phyloP scores from a whole-genome alignment of 2,329 filamentous ascomycete genomes.

The Fusarium stilboides region DNA sequence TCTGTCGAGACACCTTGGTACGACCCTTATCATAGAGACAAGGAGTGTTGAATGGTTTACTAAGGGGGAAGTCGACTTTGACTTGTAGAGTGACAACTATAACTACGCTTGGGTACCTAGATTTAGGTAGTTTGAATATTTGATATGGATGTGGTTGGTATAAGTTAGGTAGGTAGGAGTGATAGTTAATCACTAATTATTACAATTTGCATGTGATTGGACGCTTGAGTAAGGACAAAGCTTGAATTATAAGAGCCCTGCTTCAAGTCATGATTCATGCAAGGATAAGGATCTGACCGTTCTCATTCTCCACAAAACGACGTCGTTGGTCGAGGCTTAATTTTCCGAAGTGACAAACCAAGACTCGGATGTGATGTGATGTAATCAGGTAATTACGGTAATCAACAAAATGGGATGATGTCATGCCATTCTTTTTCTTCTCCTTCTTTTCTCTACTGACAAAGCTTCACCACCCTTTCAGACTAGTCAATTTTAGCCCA shows the following conservation, averaged over 20 bases:
- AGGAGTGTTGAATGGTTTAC: too few species aligned
- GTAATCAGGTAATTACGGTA: conserved; percentile 29
- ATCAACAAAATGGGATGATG: conserved; percentile 18
- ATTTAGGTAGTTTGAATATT: neutral
- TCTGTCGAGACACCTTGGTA: neutral
- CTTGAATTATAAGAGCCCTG: neutral
- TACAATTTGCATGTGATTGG: conserved; percentile 23
- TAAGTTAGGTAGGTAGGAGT: neutral
- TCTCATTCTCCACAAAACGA: conserved; percentile 21
- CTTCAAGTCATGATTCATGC: conserved; percentile 29
- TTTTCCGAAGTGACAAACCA: conserved; percentile 13
- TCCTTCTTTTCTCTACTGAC: neutral
- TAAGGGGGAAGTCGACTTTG: neutral
- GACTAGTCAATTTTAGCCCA: neutral
- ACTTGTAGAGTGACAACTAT: too few species aligned
- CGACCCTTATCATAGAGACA: too few species aligned
- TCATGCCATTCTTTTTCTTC: conserved; percentile 12
- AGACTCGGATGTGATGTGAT: conserved; percentile 23
- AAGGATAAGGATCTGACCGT: conserved; percentile 7
- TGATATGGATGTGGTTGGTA: neutral
- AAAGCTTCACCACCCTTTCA: neutral
- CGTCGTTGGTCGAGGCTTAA: conserved; percentile 33
- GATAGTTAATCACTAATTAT: neutral
- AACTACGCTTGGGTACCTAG: too few species aligned
- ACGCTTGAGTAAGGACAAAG: neutral